These are phyloP conservation scores for Diaporthe australafricana DNA, from an alignment of 2,329 filamentous ascomycete species.

Conservation along the genomic window DNA sequence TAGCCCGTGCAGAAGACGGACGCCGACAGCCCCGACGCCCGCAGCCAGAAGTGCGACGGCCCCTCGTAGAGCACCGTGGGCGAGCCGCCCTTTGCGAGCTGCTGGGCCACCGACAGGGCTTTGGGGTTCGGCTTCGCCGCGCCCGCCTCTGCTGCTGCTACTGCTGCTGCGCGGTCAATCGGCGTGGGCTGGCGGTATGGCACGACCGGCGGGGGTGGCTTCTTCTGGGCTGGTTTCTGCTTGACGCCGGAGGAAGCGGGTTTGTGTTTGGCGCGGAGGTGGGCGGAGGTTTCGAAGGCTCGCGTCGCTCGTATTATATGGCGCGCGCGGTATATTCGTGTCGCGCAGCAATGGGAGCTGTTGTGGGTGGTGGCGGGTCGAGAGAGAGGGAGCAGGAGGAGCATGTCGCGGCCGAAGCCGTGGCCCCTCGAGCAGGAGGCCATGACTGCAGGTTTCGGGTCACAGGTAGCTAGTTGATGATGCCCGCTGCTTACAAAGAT, in stretches of 20 bases:
- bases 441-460: conserved; percentile 43
- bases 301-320: conserved; percentile 31
- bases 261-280: conserved; percentile 24
- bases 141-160: neutral
- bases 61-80: conserved; percentile 73
- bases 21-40: conserved; percentile 68
- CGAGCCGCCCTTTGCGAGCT: conserved; percentile 65
- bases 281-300: conserved; percentile 35
- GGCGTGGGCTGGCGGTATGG: neutral
- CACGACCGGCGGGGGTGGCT: neutral
- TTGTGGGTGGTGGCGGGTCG: conserved; percentile 36
- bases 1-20: conserved; percentile 65
- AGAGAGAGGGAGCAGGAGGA: conserved; percentile 41
- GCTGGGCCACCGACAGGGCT: conserved; percentile 58
- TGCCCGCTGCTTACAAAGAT: neutral
- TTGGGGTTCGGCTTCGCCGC: conserved; percentile 19
- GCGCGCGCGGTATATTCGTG: conserved; percentile 5
- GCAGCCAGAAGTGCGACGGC: conserved; percentile 72
- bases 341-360: conserved; percentile 29
- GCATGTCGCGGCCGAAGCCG: conserved; percentile 40
- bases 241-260: neutral
- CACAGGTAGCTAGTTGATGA: neutral
- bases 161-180: neutral
- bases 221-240: conserved; percentile 16
- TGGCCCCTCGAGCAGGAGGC: conserved; percentile 50